Evolutionary conservation across 1,284 basidiomycete species (phyloP).

Genomic region (Moesziomyces antarcticus): DNA sequence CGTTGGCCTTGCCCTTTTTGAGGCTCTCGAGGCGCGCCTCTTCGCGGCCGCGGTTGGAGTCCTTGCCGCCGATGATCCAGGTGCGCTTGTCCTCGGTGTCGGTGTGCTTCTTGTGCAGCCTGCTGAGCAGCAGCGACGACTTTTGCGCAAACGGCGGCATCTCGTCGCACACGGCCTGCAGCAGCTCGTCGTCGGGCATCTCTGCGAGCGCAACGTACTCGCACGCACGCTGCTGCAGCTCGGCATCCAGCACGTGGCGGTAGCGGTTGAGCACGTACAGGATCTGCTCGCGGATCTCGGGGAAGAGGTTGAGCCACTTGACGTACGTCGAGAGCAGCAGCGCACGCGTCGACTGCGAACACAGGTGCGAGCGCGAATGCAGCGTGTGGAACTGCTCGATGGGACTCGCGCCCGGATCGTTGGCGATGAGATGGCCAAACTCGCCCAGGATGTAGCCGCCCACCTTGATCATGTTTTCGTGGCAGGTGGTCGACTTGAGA

Average conservation of each 20-base stretch:
- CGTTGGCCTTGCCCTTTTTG: constrained; percentile 66
- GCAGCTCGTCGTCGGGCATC: constrained; percentile 80
- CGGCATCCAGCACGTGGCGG: constrained; percentile 90
- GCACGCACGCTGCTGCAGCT: constrained; percentile 96
- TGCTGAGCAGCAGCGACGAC: constrained; percentile 81
- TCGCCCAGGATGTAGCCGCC: constrained; percentile 97
- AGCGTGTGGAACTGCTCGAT: constrained; percentile 93
- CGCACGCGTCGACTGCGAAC: constrained; percentile 89
- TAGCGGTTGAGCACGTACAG: constrained; percentile 97
- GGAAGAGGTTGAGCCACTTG: constrained; percentile 99
- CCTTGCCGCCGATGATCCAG: constrained; percentile 94
- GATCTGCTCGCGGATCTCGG: constrained; percentile 94
- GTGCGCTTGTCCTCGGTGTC: constrained; percentile 85
- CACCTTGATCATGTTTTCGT: constrained; percentile 97
- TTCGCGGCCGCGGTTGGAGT: constrained; percentile 82
- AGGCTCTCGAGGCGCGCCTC: constrained; percentile 73
- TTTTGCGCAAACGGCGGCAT: constrained; percentile 98
- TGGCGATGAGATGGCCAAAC: constrained; percentile 91
- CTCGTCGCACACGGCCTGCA: constrained; percentile 96
- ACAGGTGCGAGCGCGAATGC: constrained; percentile 95
- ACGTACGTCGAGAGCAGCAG: constrained; percentile 95
- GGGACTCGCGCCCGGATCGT: constrained; percentile 90
- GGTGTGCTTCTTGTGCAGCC: constrained; percentile 86
- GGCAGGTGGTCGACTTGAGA: constrained; percentile 85
- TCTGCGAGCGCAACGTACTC: constrained; percentile 62